Evolutionary conservation across 2,329 filamentous ascomycete species (phyloP), one percentile per base, ranked within the genome.

Genomic region (Cladosporium velox): DNA sequence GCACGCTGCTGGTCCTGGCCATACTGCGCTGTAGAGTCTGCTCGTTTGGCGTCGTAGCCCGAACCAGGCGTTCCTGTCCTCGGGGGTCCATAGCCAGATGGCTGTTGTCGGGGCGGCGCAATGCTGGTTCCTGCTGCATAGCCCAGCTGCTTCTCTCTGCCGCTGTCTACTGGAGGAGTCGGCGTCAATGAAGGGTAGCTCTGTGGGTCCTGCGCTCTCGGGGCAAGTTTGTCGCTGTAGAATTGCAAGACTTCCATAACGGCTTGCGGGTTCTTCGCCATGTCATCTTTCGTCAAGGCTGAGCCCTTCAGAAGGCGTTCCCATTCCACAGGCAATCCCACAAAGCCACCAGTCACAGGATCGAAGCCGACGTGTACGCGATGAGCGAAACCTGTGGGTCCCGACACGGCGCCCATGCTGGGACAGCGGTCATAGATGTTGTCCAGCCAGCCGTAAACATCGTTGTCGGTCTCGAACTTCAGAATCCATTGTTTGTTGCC

Each of bases 361-460:
- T 99, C 95, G 76, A 98, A 99, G 67, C 95, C 95, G 71, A 99
- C 95, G 77, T 99, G 95, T 28, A 99, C 93, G 57, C 93, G 91
- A 77, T 99, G 95, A 28, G 91, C 93, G 82, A 99, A 99, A 82
- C 98, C 97, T 70, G 95, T 98, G 6, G 95, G 95, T 79, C 98
- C 97, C 81, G 94, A 97, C 65, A 99, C 95, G 72, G 95, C 95
- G 68, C 95, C 93, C 92, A 98, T 97, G 69, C 92, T 94, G 21
- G 95, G 95, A 78, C 94, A 98, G 70, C 94, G 90, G 72, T 94
- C 93, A 77, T 98, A 98, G 71, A 99, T 96, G 77, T 93, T 92
- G 79, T 99, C 95, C 74, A 98, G 97, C 95, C 95, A 99, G 74
- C 96, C 93, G 79, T 99, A 99, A 64, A 99, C 88, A 72, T 99